A percentile compares a stretch with the other conserved stretches of the same genome.
Evolutionary conservation across 2,329 filamentous ascomycete genomes (phyloP).

Genomic region (Trichoderma atrobrunneum): DNA sequence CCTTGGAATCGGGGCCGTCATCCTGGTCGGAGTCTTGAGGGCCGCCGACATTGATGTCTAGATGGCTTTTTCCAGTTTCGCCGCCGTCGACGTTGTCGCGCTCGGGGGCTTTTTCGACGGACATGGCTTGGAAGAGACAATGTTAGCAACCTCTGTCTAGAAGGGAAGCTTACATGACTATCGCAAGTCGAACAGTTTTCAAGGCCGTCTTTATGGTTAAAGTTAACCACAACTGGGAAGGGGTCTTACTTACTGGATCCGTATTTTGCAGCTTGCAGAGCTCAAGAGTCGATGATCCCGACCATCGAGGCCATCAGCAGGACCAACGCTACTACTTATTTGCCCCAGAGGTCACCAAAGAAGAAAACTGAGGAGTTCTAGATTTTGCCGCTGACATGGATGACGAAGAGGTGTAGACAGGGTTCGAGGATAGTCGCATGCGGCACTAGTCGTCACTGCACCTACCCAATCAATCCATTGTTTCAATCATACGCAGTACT

Average conservation of each 20-base stretch:
- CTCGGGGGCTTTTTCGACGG: not conserved
- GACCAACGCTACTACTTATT: not conserved
- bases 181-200: not conserved
- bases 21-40: constrained; percentile 17
- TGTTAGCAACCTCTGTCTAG: not conserved
- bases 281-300: not conserved
- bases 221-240: not conserved
- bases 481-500: not conserved
- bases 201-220: not conserved
- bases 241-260: not conserved
- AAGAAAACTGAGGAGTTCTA: not conserved
- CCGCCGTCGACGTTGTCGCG: constrained; percentile 11
- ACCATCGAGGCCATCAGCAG: not conserved
- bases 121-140: not conserved
- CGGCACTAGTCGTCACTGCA: not conserved
- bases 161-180: not conserved
- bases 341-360: not conserved
- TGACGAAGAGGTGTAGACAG: not conserved
- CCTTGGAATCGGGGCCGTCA: constrained; percentile 22
- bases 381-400: constrained; percentile 6
- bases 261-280: not conserved
- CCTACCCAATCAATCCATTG: not conserved
- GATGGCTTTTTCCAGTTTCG: not conserved
- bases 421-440: not conserved
- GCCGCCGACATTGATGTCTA: not conserved